These are phyloP conservation scores for Chenopodium berlandieri DNA, from an alignment of 148 eudicot genomes.

Conservation along the genomic window DNA sequence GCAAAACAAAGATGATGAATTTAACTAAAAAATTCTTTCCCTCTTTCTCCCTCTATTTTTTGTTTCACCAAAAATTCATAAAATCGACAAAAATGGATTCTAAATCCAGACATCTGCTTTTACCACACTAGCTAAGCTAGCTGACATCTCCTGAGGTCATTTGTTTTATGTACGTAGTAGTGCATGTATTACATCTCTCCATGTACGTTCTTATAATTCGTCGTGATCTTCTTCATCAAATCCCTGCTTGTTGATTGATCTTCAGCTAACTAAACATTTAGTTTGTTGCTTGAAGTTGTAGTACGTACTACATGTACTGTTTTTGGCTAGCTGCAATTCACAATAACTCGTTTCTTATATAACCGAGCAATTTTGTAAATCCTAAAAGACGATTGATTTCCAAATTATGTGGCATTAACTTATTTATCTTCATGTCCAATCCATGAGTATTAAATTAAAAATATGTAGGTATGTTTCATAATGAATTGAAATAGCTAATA, in stretches of 20 bases:
- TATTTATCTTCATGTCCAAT: not conserved
- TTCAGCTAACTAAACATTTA: conserved; percentile 20
- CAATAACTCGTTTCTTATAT: conserved; percentile 22
- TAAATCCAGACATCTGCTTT: conserved; percentile 10
- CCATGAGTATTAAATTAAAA: not conserved
- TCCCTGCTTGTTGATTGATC: conserved; percentile 11
- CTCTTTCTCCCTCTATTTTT: not conserved
- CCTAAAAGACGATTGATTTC: not conserved
- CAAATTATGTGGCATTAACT: not conserved
- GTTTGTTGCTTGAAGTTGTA: conserved; percentile 11
- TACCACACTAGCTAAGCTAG: conserved; percentile 29
- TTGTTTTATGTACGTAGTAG: conserved; percentile 13
- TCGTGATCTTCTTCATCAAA: conserved; percentile 1
- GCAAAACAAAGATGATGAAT: not conserved
- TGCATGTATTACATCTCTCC: not conserved
- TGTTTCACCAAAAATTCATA: not conserved
- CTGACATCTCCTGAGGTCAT: conserved; percentile 7
- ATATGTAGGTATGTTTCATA: no score
- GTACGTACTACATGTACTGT: conserved; percentile 3
- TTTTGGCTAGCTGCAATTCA: conserved; percentile 26
- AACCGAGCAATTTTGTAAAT: conserved; percentile 17
- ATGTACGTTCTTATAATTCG: conserved; percentile 17
- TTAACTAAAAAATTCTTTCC: not conserved
- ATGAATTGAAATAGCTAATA: no score
- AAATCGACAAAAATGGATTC: not conserved